Evolutionary conservation across 805 yeast genomes (phyloP).

Genomic region (Metschnikowia colocasiae): DNA sequence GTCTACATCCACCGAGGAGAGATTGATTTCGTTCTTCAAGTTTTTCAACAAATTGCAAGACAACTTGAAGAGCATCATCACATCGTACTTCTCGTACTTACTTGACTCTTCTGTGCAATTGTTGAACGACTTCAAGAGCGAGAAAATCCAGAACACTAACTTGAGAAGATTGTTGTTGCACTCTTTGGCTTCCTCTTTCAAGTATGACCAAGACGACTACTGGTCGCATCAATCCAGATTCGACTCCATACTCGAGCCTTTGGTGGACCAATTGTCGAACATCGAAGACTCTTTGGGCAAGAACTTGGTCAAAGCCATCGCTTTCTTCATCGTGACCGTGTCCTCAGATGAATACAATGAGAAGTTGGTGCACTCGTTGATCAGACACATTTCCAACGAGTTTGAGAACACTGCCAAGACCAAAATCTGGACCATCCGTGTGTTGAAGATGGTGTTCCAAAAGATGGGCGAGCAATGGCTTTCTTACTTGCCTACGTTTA

Average conservation of each 20-base stretch:
- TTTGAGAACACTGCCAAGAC: slow-evolving; percentile 54
- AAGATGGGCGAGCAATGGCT: slow-evolving; percentile 96
- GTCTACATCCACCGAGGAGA: slow-evolving; percentile 28
- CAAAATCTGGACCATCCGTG: slow-evolving; percentile 78
- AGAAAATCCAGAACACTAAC: slow-evolving; percentile 42
- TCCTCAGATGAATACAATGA: slow-evolving; percentile 71
- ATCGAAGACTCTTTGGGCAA: slow-evolving; percentile 76
- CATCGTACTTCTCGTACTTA: slow-evolving; percentile 82
- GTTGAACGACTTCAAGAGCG: slow-evolving; percentile 46
- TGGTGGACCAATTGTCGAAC: slow-evolving; percentile 61
- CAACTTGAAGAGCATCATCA: slow-evolving; percentile 78
- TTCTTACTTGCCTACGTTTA: slow-evolving; percentile 83
- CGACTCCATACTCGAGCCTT: slow-evolving; percentile 59
- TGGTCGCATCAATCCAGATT: slow-evolving; percentile 90
- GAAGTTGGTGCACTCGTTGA: slow-evolving; percentile 45
- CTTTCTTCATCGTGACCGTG: slow-evolving; percentile 68
- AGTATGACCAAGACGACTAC: slow-evolving; percentile 87
- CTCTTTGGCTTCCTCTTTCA: slow-evolving; percentile 76
- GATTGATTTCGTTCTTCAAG: slow-evolving; percentile 74
- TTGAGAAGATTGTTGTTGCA: slow-evolving; percentile 71
- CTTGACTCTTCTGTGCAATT: slow-evolving; percentile 66
- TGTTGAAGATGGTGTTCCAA: slow-evolving; percentile 77
- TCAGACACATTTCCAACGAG: slow-evolving; percentile 40
- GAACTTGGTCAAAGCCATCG: slow-evolving; percentile 73
- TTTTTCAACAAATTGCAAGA: slow-evolving; percentile 84